Conservation (phyloP, 805 yeast species). For the Cyberlindnera misumaiensis region DNA sequence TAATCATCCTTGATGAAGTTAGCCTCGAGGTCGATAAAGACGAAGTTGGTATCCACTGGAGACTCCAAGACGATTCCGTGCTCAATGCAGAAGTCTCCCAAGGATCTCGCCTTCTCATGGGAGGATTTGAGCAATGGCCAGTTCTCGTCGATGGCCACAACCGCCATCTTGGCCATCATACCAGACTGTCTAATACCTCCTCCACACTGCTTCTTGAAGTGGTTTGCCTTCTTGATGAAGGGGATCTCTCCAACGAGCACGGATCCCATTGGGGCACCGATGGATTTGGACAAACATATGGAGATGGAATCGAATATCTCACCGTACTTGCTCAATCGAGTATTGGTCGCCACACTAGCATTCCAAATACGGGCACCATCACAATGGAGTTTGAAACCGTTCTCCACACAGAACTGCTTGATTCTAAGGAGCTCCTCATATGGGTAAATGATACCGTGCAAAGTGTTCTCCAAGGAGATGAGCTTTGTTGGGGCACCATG, state of each 20-base stretch:
- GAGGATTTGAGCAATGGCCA: slow-evolving; percentile 40
- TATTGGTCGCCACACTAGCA: slow-evolving; percentile 58
- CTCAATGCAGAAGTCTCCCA: slow-evolving; percentile 45
- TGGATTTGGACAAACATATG: slow-evolving; percentile 78
- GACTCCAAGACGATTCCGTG: slow-evolving; percentile 52
- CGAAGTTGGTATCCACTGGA: slow-evolving; percentile 84
- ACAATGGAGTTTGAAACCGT: slow-evolving; percentile 62
- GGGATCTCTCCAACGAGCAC: slow-evolving; percentile 62
- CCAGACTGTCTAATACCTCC: slow-evolving; percentile 93
- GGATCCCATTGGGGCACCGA: slow-evolving; percentile 93
- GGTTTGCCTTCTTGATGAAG: slow-evolving; percentile 65
- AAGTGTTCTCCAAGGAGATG: slow-evolving; percentile 78
- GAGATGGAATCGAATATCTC: slow-evolving; percentile 82
- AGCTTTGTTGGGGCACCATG: slow-evolving; percentile 84
- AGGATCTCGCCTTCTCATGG: slow-evolving; percentile 42
- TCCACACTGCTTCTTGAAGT: slow-evolving; percentile 86
- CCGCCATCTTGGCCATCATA: slow-evolving; percentile 72
- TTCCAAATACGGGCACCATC: slow-evolving; percentile 97
- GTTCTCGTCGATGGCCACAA: slow-evolving; percentile 68
- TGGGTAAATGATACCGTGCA: slow-evolving; percentile 80
- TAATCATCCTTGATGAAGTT: slow-evolving; percentile 47
- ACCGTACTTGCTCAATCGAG: slow-evolving; percentile 61
- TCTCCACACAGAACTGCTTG: slow-evolving; percentile 57
- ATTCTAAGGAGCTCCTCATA: slow-evolving; percentile 70
- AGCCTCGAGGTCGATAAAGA: slow-evolving; percentile 53